Evolutionary conservation across 805 yeast species (phyloP), one percentile per base, ranked within the genome.

Genomic region (Pichia gijzeniarum): DNA sequence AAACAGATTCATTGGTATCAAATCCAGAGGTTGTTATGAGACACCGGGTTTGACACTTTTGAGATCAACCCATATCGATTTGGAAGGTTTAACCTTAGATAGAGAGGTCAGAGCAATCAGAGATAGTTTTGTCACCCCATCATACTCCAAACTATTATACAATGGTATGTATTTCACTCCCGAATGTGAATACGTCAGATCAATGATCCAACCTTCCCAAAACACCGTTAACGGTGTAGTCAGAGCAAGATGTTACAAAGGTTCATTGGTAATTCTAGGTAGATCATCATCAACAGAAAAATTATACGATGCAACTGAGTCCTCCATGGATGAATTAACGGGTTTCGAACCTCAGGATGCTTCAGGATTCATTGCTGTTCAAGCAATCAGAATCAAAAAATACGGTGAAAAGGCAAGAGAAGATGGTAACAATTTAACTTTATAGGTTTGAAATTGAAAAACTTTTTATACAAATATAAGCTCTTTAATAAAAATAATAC

Each of bases 1-100:
- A 74, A 88, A 93, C 78, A 89, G 99, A 76, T 93, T 93, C 70
- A 93, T 93, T 62, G 98, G 98, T 68, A 85, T 93, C 69, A 93
- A 93, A 71, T 90, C 98, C 53, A 88, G 99, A 77, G 99, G 99
- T 49, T 93, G 99, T 76, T 93, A 93, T 74, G 99, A 93, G 73
- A 95, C 98, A 53, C 99, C 99, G 56, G 99, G 98, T 68, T 80
- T 93, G 61, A 91, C 99, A 51, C 67, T 93, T 51, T 82, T 93
- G 70, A 88, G 99, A 79, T 69, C 79, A 46, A 86, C 98, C 40
- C 99, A 93, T 70, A 80, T 93, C 65, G 99, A 93, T 68, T 74
- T 93, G 59, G 99, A 93, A 74, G 99, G 99, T 60, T 81, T 93
- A 60, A 91, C 95, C 35, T 73, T 93, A 61, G 99, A 93, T 72